Conservation (phyloP, 495 filamentous ascomycete genomes). For the Trichoderma reesei region DNA sequence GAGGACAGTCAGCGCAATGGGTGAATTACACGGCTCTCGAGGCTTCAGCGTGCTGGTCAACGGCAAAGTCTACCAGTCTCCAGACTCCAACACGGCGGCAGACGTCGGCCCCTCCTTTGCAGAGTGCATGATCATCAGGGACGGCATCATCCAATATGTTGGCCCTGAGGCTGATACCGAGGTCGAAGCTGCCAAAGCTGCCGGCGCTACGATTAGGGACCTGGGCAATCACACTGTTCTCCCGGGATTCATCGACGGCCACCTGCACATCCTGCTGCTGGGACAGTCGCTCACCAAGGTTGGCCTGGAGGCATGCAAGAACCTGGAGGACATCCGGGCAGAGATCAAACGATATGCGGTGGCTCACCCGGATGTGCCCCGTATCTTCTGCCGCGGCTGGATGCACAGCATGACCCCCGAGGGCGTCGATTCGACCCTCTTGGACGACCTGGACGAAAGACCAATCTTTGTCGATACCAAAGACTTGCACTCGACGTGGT, state of each 20-base stretch:
- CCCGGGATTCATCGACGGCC: slow-evolving; percentile 56
- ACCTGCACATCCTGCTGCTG: slow-evolving; percentile 53
- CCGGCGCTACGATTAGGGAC: slow-evolving; percentile 29
- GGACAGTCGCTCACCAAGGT: slow-evolving; percentile 50
- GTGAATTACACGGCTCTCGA: not conserved
- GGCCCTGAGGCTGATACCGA: slow-evolving; percentile 27
- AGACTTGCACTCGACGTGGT: slow-evolving; percentile 56
- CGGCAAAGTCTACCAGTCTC: slow-evolving; percentile 2
- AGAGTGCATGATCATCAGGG: slow-evolving; percentile 18
- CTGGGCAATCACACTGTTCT: slow-evolving; percentile 41
- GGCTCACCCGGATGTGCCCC: slow-evolving; percentile 36
- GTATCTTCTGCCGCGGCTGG: slow-evolving; percentile 50
- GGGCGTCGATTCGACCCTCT: slow-evolving; percentile 40
- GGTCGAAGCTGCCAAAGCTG: slow-evolving; percentile 18
- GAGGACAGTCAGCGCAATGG: not conserved
- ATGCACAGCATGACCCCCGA: slow-evolving; percentile 49
- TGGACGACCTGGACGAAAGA: slow-evolving; percentile 46
- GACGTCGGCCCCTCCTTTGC: not conserved
- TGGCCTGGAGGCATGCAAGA: slow-evolving; percentile 42
- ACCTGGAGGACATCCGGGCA: slow-evolving; percentile 43
- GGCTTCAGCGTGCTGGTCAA: not conserved
- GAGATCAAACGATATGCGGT: slow-evolving; percentile 41
- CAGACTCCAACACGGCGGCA: not conserved
- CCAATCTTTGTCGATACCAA: slow-evolving; percentile 54
- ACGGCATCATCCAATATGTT: slow-evolving; percentile 26